Evolutionary conservation across 345 rosid genomes (phyloP).

Genomic region (Eucalyptus cloeziana): DNA sequence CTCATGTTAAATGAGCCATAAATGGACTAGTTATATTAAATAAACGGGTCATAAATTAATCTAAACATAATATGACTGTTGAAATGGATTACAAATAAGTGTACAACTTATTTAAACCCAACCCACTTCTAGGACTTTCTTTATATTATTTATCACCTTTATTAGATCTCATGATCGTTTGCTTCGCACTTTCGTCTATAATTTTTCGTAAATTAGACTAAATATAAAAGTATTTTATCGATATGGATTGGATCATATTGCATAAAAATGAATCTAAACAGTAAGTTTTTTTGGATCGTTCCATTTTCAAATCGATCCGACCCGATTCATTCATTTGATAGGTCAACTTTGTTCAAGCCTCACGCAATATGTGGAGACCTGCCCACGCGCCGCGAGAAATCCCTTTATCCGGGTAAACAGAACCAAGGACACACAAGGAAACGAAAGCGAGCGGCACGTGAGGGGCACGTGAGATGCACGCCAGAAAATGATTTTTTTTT

Average conservation of each 20-base stretch:
- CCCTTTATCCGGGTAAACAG: not conserved
- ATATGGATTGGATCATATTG: rapidly evolving
- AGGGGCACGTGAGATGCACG: not conserved
- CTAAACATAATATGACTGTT: rapidly evolving
- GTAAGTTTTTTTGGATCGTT: rapidly evolving
- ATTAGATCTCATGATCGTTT: rapidly evolving
- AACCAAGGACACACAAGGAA: not conserved
- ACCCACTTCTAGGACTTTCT: rapidly evolving
- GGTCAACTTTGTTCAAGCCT: too few species aligned
- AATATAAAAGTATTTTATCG: rapidly evolving
- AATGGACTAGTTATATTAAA: rapidly evolving
- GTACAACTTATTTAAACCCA: too few species aligned
- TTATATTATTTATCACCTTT: rapidly evolving
- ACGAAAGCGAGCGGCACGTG: rapidly evolving
- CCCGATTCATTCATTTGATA: rapidly evolving
- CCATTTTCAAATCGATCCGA: rapidly evolving
- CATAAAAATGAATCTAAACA: not conserved
- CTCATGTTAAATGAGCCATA: rapidly evolving
- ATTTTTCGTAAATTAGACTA: rapidly evolving
- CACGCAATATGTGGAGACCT: rapidly evolving
- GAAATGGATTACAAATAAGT: too few species aligned
- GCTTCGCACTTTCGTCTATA: rapidly evolving
- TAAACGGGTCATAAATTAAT: rapidly evolving
- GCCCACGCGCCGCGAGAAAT: rapidly evolving
- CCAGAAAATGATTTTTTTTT: not conserved